Percentiles rank a stretch among this genome's conserved stretches.
phyloP scores from a whole-genome alignment of 352 stramenopile species.

The Phytophthora macrochlamydospora region DNA sequence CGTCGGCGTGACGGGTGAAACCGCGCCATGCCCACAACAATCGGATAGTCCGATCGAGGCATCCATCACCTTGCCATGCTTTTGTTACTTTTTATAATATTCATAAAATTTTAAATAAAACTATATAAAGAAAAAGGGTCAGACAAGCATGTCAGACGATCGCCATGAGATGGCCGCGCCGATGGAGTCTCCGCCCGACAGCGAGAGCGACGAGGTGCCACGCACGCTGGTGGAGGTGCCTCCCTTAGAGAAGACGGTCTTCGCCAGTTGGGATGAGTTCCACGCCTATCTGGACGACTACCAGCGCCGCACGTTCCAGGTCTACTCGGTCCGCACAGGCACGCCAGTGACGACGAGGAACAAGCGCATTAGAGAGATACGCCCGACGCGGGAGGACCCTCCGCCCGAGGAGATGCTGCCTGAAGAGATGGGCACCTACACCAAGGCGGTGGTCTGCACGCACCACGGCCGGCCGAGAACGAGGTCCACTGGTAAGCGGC shows the following conservation, averaged over 20 bases:
- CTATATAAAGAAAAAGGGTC: too few species aligned
- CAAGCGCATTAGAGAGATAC: constrained; percentile 31
- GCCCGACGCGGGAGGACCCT: constrained; percentile 3
- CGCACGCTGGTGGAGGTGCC: constrained; percentile 17
- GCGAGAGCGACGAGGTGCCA: constrained; percentile 2
- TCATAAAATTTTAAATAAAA: too few species aligned
- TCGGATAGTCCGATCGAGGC: constrained; percentile 1
- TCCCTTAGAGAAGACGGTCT: constrained; percentile 24
- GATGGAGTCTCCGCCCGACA: not conserved
- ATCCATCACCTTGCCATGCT: too few species aligned
- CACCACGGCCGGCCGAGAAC: constrained; percentile 24
- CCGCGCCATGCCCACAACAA: not conserved
- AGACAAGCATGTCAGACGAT: not conserved
- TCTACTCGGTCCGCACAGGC: constrained; percentile 29
- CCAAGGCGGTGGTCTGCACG: constrained; percentile 34
- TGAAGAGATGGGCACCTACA: constrained; percentile 29
- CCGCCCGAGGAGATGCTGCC: constrained; percentile 24
- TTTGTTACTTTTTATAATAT: too few species aligned
- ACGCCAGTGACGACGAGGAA: constrained; percentile 28
- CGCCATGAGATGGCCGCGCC: constrained; percentile 1
- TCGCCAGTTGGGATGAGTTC: constrained; percentile 35
- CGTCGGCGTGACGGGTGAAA: constrained; percentile 1
- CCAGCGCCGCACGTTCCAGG: constrained; percentile 36
- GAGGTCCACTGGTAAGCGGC: constrained; percentile 16
- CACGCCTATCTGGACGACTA: constrained; percentile 33